These are phyloP conservation scores for Alternaria hordeiaustralica DNA, from an alignment of 2,329 filamentous ascomycete species.

Conservation along the genomic window DNA sequence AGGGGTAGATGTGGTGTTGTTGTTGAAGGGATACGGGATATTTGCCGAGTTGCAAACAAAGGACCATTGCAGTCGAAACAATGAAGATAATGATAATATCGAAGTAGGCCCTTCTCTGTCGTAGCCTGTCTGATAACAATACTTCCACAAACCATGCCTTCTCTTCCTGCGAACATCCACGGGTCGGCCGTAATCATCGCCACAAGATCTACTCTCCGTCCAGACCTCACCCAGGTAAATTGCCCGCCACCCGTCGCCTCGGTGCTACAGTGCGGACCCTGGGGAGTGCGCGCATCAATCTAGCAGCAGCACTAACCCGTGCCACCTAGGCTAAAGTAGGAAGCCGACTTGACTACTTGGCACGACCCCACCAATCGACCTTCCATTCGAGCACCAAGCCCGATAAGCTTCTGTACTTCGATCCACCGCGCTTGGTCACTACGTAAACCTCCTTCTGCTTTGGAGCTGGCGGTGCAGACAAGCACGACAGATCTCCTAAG, in stretches of 20 bases:
- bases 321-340: conserved; percentile 5
- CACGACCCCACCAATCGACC: background rate
- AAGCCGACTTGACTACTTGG: background rate
- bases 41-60: background rate
- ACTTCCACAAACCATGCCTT: background rate
- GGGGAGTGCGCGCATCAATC: background rate
- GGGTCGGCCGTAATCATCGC: background rate
- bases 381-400: conserved; percentile 2
- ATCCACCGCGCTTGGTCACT: conserved; percentile 1
- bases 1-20: background rate
- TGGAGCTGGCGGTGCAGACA: background rate
- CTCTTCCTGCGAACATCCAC: background rate
- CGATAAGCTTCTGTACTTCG: conserved; percentile 2
- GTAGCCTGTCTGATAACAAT: background rate
- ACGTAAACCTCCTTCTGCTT: conserved; percentile 1
- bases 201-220: background rate
- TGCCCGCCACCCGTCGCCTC: background rate
- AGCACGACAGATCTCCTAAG: background rate
- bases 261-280: background rate
- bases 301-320: background rate
- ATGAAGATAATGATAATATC: background rate
- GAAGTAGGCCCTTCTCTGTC: background rate
- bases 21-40: background rate
- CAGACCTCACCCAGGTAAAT: background rate
- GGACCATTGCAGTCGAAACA: background rate